Base-by-base conservation (phyloP, 495 filamentous ascomycete genomes). In the Amorphotheca resinae region DNA sequence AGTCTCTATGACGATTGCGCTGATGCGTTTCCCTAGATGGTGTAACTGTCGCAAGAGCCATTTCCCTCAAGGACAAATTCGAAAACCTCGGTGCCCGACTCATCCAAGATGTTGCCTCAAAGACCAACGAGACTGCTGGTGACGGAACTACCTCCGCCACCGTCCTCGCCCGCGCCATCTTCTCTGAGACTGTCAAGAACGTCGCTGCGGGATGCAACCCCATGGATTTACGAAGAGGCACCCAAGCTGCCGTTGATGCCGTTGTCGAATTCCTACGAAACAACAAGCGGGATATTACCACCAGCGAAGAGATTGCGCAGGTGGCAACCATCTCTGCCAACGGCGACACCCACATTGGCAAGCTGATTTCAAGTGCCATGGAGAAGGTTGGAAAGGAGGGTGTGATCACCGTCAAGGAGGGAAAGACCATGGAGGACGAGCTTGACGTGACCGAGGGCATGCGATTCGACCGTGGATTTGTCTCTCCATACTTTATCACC, bases 321-420 rank as follows among this genome's bases (percentile, higher is more conserved):
- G 91, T 98, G 33, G 91, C 93, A 42, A 96, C 91, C 54, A 98
- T 98, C 69, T 85, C 78, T 55, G 91, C 91, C 52, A 98, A 98
- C 68, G 91, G 91, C 49, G 91, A 98, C 60, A 79, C 74, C 42
- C 93, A 96, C 65, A 87, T 98, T 56, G 91, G 91, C 55, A 80
- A 85, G 69, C 70, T 98, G 51, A 91, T 98, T 64, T 87, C 91
- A 54, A 93, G 79, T 56, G 91, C 91, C 50, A 98, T 98, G 91
- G 91, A 98, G 79, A 89, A 93, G 69, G 91, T 98, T 52, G 91
- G 91, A 64, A 96, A 96, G 76, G 91, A 98, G 71, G 91, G 91
- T 74, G 91, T 98, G 51, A 98, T 98, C 62, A 98, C 91, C 37
- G 88, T 95, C 46, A 96, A 96, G 79, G 91, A 98, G 72, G 91